Percentiles rank a stretch among this genome's conserved stretches.
phyloP scores from a whole-genome alignment of 2,329 filamentous ascomycete species.

The Phaeosphaeriaceae sp. region DNA sequence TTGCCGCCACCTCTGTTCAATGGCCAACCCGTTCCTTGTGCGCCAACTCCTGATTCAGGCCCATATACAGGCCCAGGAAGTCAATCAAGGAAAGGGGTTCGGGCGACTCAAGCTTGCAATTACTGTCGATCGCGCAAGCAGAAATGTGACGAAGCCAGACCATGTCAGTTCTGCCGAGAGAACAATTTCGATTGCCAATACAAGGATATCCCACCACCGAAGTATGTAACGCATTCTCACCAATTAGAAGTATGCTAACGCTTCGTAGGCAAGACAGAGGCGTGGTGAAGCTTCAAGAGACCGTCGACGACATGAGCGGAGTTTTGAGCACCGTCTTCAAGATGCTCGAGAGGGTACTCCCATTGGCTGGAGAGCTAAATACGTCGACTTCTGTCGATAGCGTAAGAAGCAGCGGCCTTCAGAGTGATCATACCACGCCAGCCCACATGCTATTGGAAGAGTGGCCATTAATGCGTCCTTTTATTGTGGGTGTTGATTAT shows the following conservation, averaged over 20 bases:
- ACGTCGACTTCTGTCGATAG: slow-evolving; percentile 32
- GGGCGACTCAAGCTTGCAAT: slow-evolving; percentile 69
- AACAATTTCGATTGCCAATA: slow-evolving; percentile 86
- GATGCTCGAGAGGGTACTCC: slow-evolving; percentile 42
- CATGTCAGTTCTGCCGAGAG: slow-evolving; percentile 73
- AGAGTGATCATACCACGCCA: slow-evolving; percentile 87
- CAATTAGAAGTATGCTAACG: slow-evolving; percentile 21
- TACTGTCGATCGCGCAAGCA: slow-evolving; percentile 50
- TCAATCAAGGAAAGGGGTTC: slow-evolving; percentile 40
- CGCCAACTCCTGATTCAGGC: no score
- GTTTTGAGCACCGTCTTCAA: slow-evolving; percentile 37
- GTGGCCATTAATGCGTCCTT: slow-evolving; percentile 64
- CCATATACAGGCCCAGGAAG: no score
- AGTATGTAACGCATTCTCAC: slow-evolving; percentile 62
- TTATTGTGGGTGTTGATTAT: slow-evolving; percentile 58
- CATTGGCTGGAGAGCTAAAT: slow-evolving; percentile 36
- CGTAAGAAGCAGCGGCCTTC: slow-evolving; percentile 58
- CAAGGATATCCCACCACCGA: slow-evolving; percentile 87
- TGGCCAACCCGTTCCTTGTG: no score
- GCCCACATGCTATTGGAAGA: slow-evolving; percentile 76
- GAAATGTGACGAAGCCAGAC: slow-evolving; percentile 50
- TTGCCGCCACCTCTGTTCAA: no score
- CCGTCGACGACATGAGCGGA: slow-evolving; percentile 48
- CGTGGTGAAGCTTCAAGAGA: slow-evolving; percentile 56
- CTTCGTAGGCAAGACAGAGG: slow-evolving; percentile 54